These are phyloP conservation scores for Mortierella hygrophila DNA, from an alignment of 192 early-diverging fungal species.

Conservation along the genomic window DNA sequence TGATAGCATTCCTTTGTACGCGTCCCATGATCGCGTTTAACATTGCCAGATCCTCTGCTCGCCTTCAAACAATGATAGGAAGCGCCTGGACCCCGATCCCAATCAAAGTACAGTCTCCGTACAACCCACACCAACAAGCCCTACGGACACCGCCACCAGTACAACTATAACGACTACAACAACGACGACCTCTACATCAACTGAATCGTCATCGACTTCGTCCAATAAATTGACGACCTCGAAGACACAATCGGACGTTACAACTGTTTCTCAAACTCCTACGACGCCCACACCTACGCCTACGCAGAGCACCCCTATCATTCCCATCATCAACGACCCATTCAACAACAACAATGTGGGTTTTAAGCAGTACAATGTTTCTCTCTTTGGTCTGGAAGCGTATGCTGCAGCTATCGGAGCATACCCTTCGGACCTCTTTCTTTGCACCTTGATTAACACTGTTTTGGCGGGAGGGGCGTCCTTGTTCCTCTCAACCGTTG, in stretches of 20 bases:
- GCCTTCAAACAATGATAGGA: background rate
- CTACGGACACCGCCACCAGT: background rate
- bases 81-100: background rate
- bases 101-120: background rate
- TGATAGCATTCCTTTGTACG: no score
- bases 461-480: conserved; percentile 36
- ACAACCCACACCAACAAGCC: background rate
- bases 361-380: conserved; percentile 27
- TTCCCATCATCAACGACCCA: conserved; percentile 30
- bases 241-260: background rate
- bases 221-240: background rate
- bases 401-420: conserved; percentile 54
- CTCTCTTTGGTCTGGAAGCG: conserved; percentile 37
- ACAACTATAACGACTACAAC: background rate
- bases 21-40: no score
- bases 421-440: conserved; percentile 26
- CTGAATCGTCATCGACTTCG: background rate
- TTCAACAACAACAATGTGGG: conserved; percentile 13
- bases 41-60: no score
- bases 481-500: conserved; percentile 28
- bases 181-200: background rate
- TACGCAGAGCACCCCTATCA: background rate
- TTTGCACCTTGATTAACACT: conserved; percentile 37
- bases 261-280: background rate
- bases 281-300: background rate